These are phyloP conservation scores for Lecanicillium sp. DNA, from an alignment of 2,329 filamentous ascomycete species.

Conservation along the genomic window DNA sequence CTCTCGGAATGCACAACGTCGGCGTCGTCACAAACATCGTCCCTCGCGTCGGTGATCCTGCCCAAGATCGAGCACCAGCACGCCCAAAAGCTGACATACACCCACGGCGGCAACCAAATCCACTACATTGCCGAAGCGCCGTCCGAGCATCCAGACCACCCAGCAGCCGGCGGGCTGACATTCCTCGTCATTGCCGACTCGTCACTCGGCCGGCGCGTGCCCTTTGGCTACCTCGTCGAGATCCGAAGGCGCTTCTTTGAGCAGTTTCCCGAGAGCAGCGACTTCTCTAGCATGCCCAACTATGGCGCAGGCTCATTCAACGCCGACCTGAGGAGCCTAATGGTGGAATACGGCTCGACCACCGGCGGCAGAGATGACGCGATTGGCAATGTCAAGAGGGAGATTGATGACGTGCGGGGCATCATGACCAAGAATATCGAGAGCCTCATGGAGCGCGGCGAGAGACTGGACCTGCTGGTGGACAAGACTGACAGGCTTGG, in stretches of 20 bases:
- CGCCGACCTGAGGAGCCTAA: conserved; percentile 62
- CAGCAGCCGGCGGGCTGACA: conserved; percentile 71
- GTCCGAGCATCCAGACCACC: conserved; percentile 48
- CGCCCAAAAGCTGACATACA: conserved; percentile 87
- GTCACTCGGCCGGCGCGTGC: conserved; percentile 74
- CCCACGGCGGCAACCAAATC: conserved; percentile 83
- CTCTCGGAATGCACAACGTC: conserved; percentile 87
- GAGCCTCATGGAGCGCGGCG: conserved; percentile 77
- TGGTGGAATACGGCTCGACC: conserved; percentile 78
- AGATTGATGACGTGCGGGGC: conserved; percentile 86
- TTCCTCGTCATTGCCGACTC: conserved; percentile 85
- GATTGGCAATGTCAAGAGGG: conserved; percentile 70
- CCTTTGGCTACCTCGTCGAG: conserved; percentile 87
- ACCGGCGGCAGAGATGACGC: conserved; percentile 70
- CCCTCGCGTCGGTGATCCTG: conserved; percentile 85
- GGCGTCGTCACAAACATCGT: conserved; percentile 72
- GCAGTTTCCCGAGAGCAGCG: conserved; percentile 56
- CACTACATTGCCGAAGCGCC: conserved; percentile 89
- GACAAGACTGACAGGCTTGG: conserved; percentile 94
- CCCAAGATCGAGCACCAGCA: conserved; percentile 81
- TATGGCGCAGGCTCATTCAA: conserved; percentile 93
- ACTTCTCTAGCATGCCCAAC: conserved; percentile 71
- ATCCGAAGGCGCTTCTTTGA: conserved; percentile 81
- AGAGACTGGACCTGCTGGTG: conserved; percentile 86
- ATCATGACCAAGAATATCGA: conserved; percentile 98